Conservation (phyloP, 176 grass and related monocot species). For the Oropetium thomaeum region DNA sequence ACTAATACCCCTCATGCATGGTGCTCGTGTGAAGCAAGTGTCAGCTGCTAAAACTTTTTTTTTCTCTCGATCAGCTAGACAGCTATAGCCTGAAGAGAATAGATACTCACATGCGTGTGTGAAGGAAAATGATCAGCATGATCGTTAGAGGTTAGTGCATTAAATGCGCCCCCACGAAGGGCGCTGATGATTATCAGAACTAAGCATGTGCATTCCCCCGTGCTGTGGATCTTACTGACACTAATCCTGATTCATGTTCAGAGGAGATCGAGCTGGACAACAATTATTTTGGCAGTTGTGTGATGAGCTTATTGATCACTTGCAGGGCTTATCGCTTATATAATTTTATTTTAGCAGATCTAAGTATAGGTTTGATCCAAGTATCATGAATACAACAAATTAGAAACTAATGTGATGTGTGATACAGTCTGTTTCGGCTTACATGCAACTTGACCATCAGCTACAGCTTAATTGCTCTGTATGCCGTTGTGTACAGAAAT, state of each 20-base stretch:
- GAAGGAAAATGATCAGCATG: slow-evolving; percentile 13
- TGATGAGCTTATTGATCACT: neutral
- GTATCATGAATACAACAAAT: neutral
- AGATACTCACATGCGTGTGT: slow-evolving; percentile 14
- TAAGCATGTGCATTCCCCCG: slow-evolving; percentile 35
- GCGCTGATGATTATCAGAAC: slow-evolving; percentile 21
- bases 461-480: slow-evolving; percentile 11
- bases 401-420: neutral
- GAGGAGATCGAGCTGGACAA: neutral
- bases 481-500: neutral
- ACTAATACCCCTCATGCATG: neutral
- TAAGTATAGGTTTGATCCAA: neutral
- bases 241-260: neutral
- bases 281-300: slow-evolving; percentile 22
- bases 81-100: neutral
- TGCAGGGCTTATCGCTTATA: neutral
- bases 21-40: neutral
- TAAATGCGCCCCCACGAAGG: slow-evolving; percentile 34
- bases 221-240: slow-evolving; percentile 20
- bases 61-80: slow-evolving; percentile 2
- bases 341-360: neutral
- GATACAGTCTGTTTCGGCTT: neutral
- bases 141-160: slow-evolving; percentile 15
- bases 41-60: slow-evolving; percentile 21
- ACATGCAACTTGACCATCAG: slow-evolving; percentile 3